A percentile compares a stretch with the other conserved stretches of the same genome.
Conservation (phyloP, 1,139 yeast genomes). For the Williopsis jadinii region DNA sequence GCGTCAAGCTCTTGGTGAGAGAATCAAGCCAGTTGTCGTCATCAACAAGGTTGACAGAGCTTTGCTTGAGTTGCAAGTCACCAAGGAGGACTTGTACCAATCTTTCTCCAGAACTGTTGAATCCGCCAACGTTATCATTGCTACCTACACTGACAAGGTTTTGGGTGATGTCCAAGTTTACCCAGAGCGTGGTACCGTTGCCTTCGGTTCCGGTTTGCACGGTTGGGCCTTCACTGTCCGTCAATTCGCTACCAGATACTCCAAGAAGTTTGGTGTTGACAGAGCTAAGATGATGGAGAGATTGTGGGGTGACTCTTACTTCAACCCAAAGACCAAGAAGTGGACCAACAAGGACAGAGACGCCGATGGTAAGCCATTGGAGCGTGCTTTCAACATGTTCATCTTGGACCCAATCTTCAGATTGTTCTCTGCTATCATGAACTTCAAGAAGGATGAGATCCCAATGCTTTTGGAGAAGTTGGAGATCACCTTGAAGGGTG, state of each 20-base stretch:
- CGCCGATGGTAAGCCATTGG: slow-evolving; percentile 41
- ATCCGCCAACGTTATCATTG: slow-evolving; percentile 92
- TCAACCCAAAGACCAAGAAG: slow-evolving; percentile 86
- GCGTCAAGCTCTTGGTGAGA: slow-evolving; percentile 94
- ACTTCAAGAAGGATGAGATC: slow-evolving; percentile 62
- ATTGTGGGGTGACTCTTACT: slow-evolving; percentile 92
- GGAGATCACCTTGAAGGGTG: slow-evolving; percentile 65
- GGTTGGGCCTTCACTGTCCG: slow-evolving; percentile 97
- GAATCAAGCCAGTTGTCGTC: slow-evolving; percentile 83
- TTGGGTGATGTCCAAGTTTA: slow-evolving; percentile 84
- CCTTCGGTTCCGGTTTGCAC: slow-evolving; percentile 90
- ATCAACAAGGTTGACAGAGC: slow-evolving; percentile 88
- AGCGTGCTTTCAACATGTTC: slow-evolving; percentile 82
- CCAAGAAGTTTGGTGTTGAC: slow-evolving; percentile 78
- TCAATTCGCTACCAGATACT: slow-evolving; percentile 84
- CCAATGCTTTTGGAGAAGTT: slow-evolving; percentile 65
- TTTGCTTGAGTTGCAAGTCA: slow-evolving; percentile 70
- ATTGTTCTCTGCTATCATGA: slow-evolving; percentile 64
- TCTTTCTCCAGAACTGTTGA: slow-evolving; percentile 77
- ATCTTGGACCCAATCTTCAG: slow-evolving; percentile 94
- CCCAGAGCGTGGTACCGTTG: slow-evolving; percentile 85
- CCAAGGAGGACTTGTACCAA: slow-evolving; percentile 79
- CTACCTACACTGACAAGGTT: slow-evolving; percentile 75
- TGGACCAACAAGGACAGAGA: slow-evolving; percentile 68
- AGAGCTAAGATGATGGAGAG: slow-evolving; percentile 73